phyloP scores from a whole-genome alignment of 2,329 filamentous ascomycete genomes.

The Trichoderma breve region DNA sequence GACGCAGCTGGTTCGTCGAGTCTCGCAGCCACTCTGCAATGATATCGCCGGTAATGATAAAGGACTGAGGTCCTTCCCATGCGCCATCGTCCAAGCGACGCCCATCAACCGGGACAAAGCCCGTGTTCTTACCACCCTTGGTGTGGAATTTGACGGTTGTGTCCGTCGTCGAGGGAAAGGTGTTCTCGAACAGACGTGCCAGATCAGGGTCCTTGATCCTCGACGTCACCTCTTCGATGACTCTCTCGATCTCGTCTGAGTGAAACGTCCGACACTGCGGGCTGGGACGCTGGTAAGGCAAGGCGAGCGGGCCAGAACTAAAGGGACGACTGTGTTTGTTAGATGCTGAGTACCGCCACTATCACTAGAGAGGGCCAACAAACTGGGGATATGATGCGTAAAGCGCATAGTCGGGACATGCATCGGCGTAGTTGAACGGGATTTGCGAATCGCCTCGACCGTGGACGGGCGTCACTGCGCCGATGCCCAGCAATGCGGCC shows the following conservation, averaged over 20 bases:
- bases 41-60: conserved; percentile 91
- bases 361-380: conserved; percentile 19
- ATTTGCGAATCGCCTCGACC: conserved; percentile 27
- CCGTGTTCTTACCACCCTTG: conserved; percentile 50
- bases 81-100: conserved; percentile 50
- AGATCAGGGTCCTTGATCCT: conserved; percentile 83
- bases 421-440: conserved; percentile 30
- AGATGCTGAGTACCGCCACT: neutral
- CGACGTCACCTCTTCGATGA: conserved; percentile 78
- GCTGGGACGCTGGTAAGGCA: conserved; percentile 85
- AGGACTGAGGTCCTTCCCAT: conserved; percentile 85
- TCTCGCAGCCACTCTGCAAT: conserved; percentile 91
- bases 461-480: conserved; percentile 20
- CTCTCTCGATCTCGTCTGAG: conserved; percentile 80
- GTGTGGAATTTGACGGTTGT: conserved; percentile 88
- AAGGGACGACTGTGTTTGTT: conserved; percentile 61
- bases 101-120: conserved; percentile 36
- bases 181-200: conserved; percentile 89
- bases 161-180: conserved; percentile 82
- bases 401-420: conserved; percentile 42
- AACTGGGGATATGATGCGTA: conserved; percentile 43
- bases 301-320: conserved; percentile 72
- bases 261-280: conserved; percentile 83
- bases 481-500: conserved; percentile 30
- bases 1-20: conserved; percentile 87